Evolutionary conservation across 495 filamentous ascomycete species (phyloP).

Genomic region (Xylaria bambusicola): DNA sequence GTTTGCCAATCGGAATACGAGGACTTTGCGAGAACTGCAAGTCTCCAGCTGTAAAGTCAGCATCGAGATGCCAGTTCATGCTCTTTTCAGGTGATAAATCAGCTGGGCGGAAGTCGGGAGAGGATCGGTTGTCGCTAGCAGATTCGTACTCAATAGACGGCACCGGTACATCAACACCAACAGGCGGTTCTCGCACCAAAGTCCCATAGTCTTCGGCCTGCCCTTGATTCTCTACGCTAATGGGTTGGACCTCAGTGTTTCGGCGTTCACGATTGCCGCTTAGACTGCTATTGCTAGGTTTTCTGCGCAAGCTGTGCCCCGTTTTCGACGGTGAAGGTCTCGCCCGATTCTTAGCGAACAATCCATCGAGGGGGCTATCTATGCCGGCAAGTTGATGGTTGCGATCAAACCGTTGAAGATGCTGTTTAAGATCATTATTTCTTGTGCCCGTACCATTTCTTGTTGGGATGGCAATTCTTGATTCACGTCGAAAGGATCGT

Average conservation of each 20-base stretch:
- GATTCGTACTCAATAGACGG: conserved; percentile 51
- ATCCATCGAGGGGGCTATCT: conserved; percentile 18
- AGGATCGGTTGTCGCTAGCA: conserved; percentile 34
- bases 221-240: conserved; percentile 18
- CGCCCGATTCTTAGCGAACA: conserved; percentile 35
- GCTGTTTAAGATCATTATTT: conserved; percentile 24
- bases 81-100: conserved; percentile 49
- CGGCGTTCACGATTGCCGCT: conserved; percentile 20
- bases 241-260: conserved; percentile 18
- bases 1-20: conserved; percentile 38
- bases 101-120: conserved; percentile 39
- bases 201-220: background rate
- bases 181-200: background rate
- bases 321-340: conserved; percentile 38
- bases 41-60: conserved; percentile 66
- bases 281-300: conserved; percentile 37
- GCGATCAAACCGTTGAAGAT: conserved; percentile 28
- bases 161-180: conserved; percentile 39
- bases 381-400: conserved; percentile 27
- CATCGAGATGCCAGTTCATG: conserved; percentile 57
- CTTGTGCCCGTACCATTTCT: conserved; percentile 11
- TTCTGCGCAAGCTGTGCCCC: conserved; percentile 35
- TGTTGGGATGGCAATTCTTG: conserved; percentile 22
- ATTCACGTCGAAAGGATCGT: conserved; percentile 37
- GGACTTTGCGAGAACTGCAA: conserved; percentile 64